Percentiles rank a stretch among this genome's conserved stretches.
These are phyloP conservation scores for Eutrema salsugineum DNA, from an alignment of 441 rosid species.

Conservation along the genomic window DNA sequence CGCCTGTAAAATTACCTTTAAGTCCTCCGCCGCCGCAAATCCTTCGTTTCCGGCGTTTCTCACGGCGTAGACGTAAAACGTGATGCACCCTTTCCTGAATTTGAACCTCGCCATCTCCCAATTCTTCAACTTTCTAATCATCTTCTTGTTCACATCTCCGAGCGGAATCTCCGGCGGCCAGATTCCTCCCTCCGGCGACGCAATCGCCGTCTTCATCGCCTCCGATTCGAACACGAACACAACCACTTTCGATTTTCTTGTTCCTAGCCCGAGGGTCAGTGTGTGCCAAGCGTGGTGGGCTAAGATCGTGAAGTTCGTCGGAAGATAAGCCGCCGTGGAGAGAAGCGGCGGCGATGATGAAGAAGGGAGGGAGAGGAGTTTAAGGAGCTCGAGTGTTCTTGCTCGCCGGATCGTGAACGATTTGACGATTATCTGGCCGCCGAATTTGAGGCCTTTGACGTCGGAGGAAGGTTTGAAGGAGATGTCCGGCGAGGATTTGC, in stretches of 20 bases:
- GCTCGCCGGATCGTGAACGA: constrained; percentile 94
- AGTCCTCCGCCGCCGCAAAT: constrained; percentile 68
- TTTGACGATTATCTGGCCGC: constrained; percentile 85
- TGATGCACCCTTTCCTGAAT: constrained; percentile 89
- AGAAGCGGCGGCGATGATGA: constrained; percentile 47
- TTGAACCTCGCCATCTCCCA: constrained; percentile 94
- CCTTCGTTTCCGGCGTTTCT: constrained; percentile 52
- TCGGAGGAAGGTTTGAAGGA: constrained; percentile 75
- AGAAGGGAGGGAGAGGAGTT: constrained; percentile 66
- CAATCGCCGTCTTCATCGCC: constrained; percentile 44
- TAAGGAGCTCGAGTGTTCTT: constrained; percentile 70
- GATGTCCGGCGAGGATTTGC: constrained; percentile 51
- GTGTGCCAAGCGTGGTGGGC: constrained; percentile 99
- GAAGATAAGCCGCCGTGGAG: constrained; percentile 76
- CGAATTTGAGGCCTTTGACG: constrained; percentile 83
- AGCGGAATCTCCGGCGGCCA: constrained; percentile 90
- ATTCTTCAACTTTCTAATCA: constrained; percentile 54
- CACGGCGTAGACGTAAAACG: constrained; percentile 89
- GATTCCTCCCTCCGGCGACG: constrained; percentile 37
- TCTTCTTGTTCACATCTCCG: constrained; percentile 87
- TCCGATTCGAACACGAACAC: constrained; percentile 85
- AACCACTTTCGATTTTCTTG: constrained; percentile 73
- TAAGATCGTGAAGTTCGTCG: constrained; percentile 88
- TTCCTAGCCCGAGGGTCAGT: constrained; percentile 80
- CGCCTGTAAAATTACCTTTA: constrained; percentile 70